phyloP scores from a whole-genome alignment of 768 basidiomycete species.

The Leucosporidium scottii region DNA sequence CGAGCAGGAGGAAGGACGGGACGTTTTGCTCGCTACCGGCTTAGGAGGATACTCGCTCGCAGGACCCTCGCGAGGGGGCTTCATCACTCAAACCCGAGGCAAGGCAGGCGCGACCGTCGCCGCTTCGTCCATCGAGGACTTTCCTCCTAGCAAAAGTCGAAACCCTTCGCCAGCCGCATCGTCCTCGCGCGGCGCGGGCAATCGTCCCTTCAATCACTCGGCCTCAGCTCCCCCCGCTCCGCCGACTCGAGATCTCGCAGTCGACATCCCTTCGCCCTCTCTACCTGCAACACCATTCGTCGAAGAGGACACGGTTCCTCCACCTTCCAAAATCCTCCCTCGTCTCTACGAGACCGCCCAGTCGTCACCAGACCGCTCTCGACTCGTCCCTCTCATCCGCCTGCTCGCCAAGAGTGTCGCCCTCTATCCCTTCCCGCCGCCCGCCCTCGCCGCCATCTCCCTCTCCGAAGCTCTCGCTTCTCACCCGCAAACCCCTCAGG shows the following conservation, averaged over 20 bases:
- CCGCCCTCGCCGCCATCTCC: conserved; percentile 20
- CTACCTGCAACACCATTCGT: neutral
- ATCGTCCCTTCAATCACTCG: neutral
- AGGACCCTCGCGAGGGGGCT: conserved; percentile 26
- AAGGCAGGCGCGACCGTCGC: conserved; percentile 27
- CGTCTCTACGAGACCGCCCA: conserved; percentile 7
- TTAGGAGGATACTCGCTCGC: conserved; percentile 1
- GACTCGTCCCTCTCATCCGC: conserved; percentile 20
- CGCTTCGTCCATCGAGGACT: conserved; percentile 12
- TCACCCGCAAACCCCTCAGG: neutral
- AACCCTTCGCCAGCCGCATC: neutral
- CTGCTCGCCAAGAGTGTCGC: conserved; percentile 19
- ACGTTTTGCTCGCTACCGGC: too few species aligned
- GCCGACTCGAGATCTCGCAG: neutral
- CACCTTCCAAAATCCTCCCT: conserved; percentile 26
- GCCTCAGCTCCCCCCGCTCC: neutral
- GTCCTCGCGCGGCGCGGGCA: neutral
- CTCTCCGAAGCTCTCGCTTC: conserved; percentile 26
- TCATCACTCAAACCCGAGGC: conserved; percentile 26
- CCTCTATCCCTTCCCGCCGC: conserved; percentile 33
- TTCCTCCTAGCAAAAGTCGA: too few species aligned
- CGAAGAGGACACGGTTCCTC: conserved; percentile 14
- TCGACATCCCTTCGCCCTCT: conserved; percentile 11
- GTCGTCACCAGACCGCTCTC: neutral
- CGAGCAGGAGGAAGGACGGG: conserved; percentile 1